Percentiles rank a stretch among this genome's conserved stretches.
Conservation (phyloP, 306 rosid species). For the Rubus idaeus region DNA sequence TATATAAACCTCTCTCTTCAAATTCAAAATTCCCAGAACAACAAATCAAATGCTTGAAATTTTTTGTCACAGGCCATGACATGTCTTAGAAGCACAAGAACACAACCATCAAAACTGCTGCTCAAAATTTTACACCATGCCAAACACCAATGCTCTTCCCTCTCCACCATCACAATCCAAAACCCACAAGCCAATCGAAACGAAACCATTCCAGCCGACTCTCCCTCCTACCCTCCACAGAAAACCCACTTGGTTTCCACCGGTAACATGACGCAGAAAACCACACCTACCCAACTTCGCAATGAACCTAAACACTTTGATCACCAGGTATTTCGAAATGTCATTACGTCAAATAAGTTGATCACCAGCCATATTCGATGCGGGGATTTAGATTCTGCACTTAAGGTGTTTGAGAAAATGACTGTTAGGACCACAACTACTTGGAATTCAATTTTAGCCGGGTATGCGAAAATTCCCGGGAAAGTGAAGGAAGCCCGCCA, state of each 20-base stretch:
- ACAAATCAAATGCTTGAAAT: background rate
- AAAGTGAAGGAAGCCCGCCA: constrained; percentile 47
- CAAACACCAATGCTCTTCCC: constrained; percentile 18
- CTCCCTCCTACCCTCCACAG: constrained; percentile 15
- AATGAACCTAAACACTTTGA: constrained; percentile 11
- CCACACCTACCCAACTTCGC: background rate
- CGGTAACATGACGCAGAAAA: too few relatives aligned
- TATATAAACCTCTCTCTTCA: background rate
- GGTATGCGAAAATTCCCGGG: constrained; percentile 48
- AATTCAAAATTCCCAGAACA: background rate
- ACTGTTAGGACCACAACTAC: constrained; percentile 53
- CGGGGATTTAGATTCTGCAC: constrained; percentile 64
- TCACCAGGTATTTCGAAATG: constrained; percentile 21
- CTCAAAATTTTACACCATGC: constrained; percentile 17
- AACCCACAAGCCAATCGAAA: constrained; percentile 22
- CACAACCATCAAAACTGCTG: background rate
- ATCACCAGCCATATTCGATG: constrained; percentile 49
- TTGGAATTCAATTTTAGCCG: constrained; percentile 75
- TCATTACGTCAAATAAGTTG: constrained; percentile 53
- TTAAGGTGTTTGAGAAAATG: constrained; percentile 56
- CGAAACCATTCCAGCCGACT: background rate
- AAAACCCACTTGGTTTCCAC: constrained; percentile 27
- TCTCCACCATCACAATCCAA: constrained; percentile 19
- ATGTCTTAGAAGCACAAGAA: constrained; percentile 25
- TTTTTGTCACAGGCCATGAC: background rate